These are phyloP conservation scores for Fusarium oligoseptatum DNA, from an alignment of 2,329 filamentous ascomycete genomes.

Conservation along the genomic window DNA sequence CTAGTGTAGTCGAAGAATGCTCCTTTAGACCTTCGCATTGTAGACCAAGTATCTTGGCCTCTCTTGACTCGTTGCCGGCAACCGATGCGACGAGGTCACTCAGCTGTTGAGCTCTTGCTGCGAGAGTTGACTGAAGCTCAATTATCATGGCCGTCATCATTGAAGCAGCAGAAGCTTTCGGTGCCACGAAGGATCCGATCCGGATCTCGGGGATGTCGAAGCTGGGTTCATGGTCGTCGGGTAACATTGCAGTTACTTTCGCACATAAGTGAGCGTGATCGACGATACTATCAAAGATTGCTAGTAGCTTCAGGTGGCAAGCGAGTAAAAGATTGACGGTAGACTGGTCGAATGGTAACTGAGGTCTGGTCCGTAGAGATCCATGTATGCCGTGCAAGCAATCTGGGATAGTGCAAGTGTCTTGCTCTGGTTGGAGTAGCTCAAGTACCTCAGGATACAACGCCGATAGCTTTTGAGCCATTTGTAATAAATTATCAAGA, in stretches of 20 bases:
- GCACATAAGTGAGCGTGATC: constrained; percentile 50
- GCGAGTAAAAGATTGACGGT: constrained; percentile 54
- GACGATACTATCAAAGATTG: constrained; percentile 53
- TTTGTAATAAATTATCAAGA: constrained; percentile 53
- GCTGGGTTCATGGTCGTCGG: constrained; percentile 47
- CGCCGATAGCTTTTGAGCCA: constrained; percentile 52
- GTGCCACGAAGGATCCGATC: constrained; percentile 55
- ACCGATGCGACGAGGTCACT: constrained; percentile 12
- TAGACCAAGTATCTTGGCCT: constrained; percentile 39
- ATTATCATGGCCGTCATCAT: constrained; percentile 51
- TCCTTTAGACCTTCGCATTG: constrained; percentile 48
- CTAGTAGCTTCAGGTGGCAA: constrained; percentile 55
- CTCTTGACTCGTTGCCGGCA: constrained; percentile 20
- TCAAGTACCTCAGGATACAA: constrained; percentile 52
- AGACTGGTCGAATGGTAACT: constrained; percentile 49
- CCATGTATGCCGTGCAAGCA: constrained; percentile 50
- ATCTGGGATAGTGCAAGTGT: constrained; percentile 47
- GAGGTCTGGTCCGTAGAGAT: constrained; percentile 23
- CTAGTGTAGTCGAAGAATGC: constrained; percentile 35
- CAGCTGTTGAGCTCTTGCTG: constrained; percentile 31
- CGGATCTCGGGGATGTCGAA: constrained; percentile 57
- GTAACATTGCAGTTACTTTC: constrained; percentile 45
- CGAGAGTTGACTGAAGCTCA: constrained; percentile 48
- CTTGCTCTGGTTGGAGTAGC: constrained; percentile 7
- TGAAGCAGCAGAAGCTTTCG: constrained; percentile 49